These are phyloP conservation scores for Thalassiosira pacifica DNA, from an alignment of 352 stramenopile species.

Conservation along the genomic window DNA sequence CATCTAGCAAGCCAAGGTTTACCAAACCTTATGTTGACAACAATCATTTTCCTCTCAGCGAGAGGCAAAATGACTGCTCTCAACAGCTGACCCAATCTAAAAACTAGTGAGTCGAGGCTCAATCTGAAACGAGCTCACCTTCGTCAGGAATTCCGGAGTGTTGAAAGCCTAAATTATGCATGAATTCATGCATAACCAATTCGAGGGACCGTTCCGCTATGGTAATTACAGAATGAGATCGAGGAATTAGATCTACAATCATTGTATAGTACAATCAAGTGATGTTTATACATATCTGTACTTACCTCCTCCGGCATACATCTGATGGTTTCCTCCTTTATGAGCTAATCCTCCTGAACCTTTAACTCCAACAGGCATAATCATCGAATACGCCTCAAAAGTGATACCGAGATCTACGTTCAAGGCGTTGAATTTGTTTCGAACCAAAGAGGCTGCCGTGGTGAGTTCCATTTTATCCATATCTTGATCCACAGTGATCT, in stretches of 20 bases:
- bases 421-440: conserved; percentile 11
- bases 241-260: too few relatives aligned
- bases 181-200: conserved; percentile 15
- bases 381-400: conserved; percentile 21
- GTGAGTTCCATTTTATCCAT: too few relatives aligned
- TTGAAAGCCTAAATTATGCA: neutral
- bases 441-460: too few relatives aligned
- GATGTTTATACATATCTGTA: too few relatives aligned
- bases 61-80: too few relatives aligned
- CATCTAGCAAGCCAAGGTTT: conserved; percentile 2
- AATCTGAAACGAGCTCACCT: too few relatives aligned
- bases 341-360: neutral
- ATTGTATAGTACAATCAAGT: too few relatives aligned
- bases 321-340: neutral
- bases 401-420: conserved; percentile 20
- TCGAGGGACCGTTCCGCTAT: conserved; percentile 20
- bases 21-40: neutral
- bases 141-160: too few relatives aligned
- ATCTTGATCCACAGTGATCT: too few relatives aligned
- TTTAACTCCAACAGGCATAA: neutral
- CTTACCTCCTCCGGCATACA: neutral
- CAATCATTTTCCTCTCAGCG: neutral
- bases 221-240: too few relatives aligned
- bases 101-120: neutral
- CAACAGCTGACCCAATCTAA: too few relatives aligned